These are phyloP conservation scores for Aphanomyces invadans DNA, from an alignment of 352 stramenopile genomes.

Conservation along the genomic window DNA sequence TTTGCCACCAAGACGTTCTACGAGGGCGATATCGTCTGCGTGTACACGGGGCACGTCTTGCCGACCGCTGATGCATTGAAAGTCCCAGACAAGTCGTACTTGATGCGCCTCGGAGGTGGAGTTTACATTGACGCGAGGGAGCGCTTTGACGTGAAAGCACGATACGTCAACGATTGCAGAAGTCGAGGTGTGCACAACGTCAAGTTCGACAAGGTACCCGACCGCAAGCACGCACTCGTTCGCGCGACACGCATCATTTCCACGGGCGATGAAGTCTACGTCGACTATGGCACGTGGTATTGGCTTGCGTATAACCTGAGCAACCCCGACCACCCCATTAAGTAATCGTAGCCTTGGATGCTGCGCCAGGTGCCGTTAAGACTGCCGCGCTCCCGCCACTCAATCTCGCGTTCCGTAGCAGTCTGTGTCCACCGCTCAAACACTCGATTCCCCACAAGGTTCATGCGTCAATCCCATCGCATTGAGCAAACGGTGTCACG, in stretches of 20 bases:
- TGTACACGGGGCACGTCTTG: constrained; percentile 37
- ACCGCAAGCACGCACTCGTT: constrained; percentile 43
- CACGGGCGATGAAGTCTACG: constrained; percentile 59
- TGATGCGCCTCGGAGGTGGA: constrained; percentile 73
- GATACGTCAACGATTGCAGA: constrained; percentile 80
- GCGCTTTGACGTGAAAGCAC: constrained; percentile 37
- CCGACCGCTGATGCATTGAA: constrained; percentile 42
- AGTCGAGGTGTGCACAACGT: constrained; percentile 56
- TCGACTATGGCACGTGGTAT: constrained; percentile 77
- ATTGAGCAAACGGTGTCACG: too few species aligned
- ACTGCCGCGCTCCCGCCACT: too few species aligned
- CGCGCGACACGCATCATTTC: constrained; percentile 52
- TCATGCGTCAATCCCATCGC: too few species aligned
- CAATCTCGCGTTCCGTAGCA: too few species aligned
- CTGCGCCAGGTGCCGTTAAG: too few species aligned
- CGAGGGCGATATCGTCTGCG: constrained; percentile 32
- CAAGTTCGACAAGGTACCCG: constrained; percentile 55
- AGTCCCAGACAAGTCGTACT: constrained; percentile 57
- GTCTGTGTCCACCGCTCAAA: too few species aligned
- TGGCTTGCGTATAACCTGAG: constrained; percentile 73
- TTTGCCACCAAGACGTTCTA: constrained; percentile 35
- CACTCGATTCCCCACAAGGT: too few species aligned
- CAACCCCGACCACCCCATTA: constrained; percentile 46
- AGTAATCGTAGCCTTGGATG: constrained; percentile 11
- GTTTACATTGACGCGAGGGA: constrained; percentile 68